Base-by-base conservation (phyloP, 2,329 filamentous ascomycete species). In the Lachnellula willkommii region DNA sequence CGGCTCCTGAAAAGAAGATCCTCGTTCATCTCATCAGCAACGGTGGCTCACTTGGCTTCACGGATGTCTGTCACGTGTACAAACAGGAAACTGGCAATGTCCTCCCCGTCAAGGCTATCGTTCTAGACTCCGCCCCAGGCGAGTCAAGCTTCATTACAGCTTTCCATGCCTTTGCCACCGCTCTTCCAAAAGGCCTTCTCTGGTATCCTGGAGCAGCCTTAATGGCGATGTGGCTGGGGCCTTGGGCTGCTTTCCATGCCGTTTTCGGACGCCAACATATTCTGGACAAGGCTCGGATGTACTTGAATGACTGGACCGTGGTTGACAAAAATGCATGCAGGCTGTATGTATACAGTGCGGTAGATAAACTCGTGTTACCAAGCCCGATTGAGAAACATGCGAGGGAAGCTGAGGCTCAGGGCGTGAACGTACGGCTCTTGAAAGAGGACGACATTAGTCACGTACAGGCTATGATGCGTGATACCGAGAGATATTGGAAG, bases 321-420 rank as follows among this genome's bases (percentile, higher is more conserved):
- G 52, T 59, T 6, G 60, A 61, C 53, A 52, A 32, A 28, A 52
- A 22, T 2, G 59, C 62, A n/a, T 59, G 55, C 47, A 56, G 63
- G 20, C 46, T 64, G 36, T 65, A 65, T 56, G 46, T 64, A 20
- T 64, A 61, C 35, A 64, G 62, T 51, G 54, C 59, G 4, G 45
- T 2, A 6, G 63, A 65, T 60, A 35, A 32, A 28, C 42, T 65
- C 48, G 60, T 63, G 3, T 48, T 47, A 1, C 56, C 28, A 9
- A 26, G 47, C 28, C 55, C 60, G 39, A 52, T 62, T 11, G 63
- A 65, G 52, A 52, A 43, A 32, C 60, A 65, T 60, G 53, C 58
- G 12, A 54, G 43, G 26, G 50, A 58, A 15, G 57, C 60, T 24
- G 53, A 49, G 32, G 43, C 37, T n/a, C 40, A 43, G 7, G 61